Conservation (phyloP, 306 rosid genomes). For the Lotus japonicus region DNA sequence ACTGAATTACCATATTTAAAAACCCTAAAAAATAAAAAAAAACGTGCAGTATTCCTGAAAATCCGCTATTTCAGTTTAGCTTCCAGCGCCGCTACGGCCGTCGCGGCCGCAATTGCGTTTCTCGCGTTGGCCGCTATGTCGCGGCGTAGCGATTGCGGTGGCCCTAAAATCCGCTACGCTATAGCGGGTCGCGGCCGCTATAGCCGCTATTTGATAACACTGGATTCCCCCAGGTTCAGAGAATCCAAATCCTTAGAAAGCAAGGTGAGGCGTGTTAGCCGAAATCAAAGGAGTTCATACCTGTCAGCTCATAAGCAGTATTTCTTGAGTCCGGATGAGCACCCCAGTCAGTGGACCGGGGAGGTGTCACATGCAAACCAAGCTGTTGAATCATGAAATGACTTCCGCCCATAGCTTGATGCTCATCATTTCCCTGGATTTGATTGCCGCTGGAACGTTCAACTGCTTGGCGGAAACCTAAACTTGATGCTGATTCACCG, state of each 20-base stretch:
- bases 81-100: too few relatives aligned
- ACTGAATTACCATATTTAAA: too few relatives aligned
- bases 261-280: neutral
- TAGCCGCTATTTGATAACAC: too few relatives aligned
- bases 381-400: constrained; percentile 74
- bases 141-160: too few relatives aligned
- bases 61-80: too few relatives aligned
- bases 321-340: constrained; percentile 49
- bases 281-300: constrained; percentile 24
- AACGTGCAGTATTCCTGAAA: too few relatives aligned
- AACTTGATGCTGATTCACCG: constrained; percentile 43
- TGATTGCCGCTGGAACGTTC: constrained; percentile 60
- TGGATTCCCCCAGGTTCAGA: too few relatives aligned
- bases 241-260: neutral
- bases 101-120: too few relatives aligned
- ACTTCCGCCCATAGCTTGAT: constrained; percentile 60
- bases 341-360: constrained; percentile 73
- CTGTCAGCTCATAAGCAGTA: constrained; percentile 59
- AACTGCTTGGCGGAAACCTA: constrained; percentile 52
- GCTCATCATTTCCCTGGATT: constrained; percentile 59
- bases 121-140: too few relatives aligned
- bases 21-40: too few relatives aligned
- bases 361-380: constrained; percentile 52
- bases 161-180: too few relatives aligned
- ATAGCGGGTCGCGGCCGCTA: too few relatives aligned